Conservation (phyloP, 176 grass and related monocot species). For the Hordeum marinum region DNA sequence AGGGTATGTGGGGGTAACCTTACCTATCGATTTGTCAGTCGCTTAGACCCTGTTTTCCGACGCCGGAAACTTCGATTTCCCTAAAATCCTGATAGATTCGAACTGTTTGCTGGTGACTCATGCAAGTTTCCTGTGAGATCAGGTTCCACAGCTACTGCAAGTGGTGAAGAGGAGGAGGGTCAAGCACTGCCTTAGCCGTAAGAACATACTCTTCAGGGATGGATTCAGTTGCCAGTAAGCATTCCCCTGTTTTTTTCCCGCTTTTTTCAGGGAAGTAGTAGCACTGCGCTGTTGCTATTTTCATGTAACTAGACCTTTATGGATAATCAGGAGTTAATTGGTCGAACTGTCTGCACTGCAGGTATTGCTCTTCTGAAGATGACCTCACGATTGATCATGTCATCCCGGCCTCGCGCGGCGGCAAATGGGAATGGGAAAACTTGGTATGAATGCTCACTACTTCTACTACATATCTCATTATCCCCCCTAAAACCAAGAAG, state of each 20-base stretch:
- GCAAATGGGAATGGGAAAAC: constrained; percentile 97
- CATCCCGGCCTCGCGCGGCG: constrained; percentile 73
- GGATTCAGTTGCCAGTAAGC: constrained; percentile 95
- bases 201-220: constrained; percentile 85
- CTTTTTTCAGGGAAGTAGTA: neutral
- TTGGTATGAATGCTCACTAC: constrained; percentile 37
- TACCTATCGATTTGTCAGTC: neutral
- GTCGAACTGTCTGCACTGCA: constrained; percentile 12
- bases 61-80: no score
- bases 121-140: no score
- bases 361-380: constrained; percentile 79
- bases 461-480: neutral
- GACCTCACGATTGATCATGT: constrained; percentile 93
- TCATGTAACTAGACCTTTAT: no score
- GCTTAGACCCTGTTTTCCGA: neutral
- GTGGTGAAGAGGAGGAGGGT: constrained; percentile 77
- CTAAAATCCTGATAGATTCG: neutral
- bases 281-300: neutral
- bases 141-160: constrained; percentile 82
- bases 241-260: neutral
- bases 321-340: neutral
- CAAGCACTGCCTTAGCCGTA: constrained; percentile 68
- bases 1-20: constrained; percentile 36
- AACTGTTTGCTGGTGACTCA: no score
- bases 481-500: neutral